A percentile compares a stretch with the other conserved stretches of the same genome.
phyloP scores from a whole-genome alignment of 2,329 filamentous ascomycete genomes.

The Scolecobasidium constrictum region DNA sequence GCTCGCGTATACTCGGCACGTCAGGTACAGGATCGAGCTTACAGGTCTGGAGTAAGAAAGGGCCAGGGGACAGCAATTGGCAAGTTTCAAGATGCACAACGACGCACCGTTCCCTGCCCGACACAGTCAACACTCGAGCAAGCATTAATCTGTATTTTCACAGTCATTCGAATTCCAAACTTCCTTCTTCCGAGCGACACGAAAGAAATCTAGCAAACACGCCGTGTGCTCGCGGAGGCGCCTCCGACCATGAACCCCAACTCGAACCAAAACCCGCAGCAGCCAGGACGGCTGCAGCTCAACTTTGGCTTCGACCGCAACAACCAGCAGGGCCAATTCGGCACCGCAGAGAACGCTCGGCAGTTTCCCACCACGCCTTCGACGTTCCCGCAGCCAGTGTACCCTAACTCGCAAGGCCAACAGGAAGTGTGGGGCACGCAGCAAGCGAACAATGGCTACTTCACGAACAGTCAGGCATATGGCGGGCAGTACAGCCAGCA shows the following conservation, averaged over 20 bases:
- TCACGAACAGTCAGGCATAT: conserved; percentile 32
- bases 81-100: no score
- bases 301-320: conserved; percentile 38
- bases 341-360: conserved; percentile 31
- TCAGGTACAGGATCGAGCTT: no score
- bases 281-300: conserved; percentile 37
- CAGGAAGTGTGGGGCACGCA: conserved; percentile 49
- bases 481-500: conserved; percentile 40
- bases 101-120: no score
- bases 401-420: conserved; percentile 47
- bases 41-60: no score
- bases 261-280: conserved; percentile 18
- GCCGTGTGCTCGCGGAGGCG: no score
- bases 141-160: no score
- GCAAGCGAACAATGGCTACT: conserved; percentile 31
- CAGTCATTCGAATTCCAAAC: no score
- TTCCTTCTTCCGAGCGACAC: no score
- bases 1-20: no score
- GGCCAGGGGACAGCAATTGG: no score
- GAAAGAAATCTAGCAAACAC: no score
- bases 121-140: no score
- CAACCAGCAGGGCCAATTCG: conserved; percentile 25
- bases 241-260: conserved; percentile 1
- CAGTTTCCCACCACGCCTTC: conserved; percentile 66
- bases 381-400: conserved; percentile 88